Base-by-base conservation (phyloP, 192 early-diverging fungal species). In the Backusella parvicylindrica region DNA sequence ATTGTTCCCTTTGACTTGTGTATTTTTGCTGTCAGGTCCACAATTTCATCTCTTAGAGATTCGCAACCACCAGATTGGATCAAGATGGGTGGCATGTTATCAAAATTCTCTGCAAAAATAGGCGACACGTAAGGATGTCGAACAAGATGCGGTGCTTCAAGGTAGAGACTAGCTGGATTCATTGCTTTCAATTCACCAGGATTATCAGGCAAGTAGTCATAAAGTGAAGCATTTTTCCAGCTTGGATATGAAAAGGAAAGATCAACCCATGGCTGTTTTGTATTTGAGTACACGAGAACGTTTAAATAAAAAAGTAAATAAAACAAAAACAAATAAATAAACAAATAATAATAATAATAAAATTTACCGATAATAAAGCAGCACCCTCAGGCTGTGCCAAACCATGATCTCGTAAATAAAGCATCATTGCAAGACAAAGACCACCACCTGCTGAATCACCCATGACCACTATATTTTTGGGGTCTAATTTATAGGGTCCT, bases 381-480 rank as follows among this genome's bases (percentile, higher is more conserved):
- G 84, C 82, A 21, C 89, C 90, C 64, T 87, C 84, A 6, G 87
- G 75, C n/a, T 64, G 64, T 5, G 84, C 43, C 63, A 86, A 37
- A 1, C 81, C 76, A 23, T 85, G 79, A 60, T 93, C 89, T 8
- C 89, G 79, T 30, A 92, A 79, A 65, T 90, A 88, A 75, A 90
- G 81, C 43, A 89, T 64, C 80, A 92, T 41, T 16, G 87, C 84
- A n/a, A 93, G 37, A 9, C 77, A 70, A 49, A 93, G 71, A 43
- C 92, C 90, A n/a, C 91, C 91, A 26, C 92, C 92, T 0, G 92
- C 88, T 73, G 89, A 89, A 71, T 93, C 92, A 12, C 92, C 92
- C 12, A 87, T 85, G 33, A 91, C 66, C 1, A 90, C 80, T 69
- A 93, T 88, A 65, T 91, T 86, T 49, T 83, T 70, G 1, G 89